A percentile compares a stretch with the other conserved stretches of the same genome.
Evolutionary conservation across 768 basidiomycete species (phyloP).

Genomic region (Mrakia gelida): DNA sequence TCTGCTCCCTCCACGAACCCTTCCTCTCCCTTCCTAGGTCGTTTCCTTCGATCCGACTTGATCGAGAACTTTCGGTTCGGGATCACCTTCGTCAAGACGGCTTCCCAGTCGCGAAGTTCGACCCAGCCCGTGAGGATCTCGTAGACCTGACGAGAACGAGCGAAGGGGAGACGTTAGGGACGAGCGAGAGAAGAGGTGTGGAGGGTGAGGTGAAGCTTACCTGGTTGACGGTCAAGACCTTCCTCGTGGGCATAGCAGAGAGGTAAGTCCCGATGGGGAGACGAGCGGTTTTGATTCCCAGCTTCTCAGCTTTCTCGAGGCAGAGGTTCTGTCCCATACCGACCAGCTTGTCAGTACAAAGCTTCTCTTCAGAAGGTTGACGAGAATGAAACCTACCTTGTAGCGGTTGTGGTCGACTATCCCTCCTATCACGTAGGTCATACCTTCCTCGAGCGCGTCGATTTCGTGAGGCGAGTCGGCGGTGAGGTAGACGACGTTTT

Average conservation of each 20-base stretch:
- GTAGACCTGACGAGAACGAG: conserved; percentile 55
- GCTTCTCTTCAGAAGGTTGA: background rate
- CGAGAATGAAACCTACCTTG: conserved; percentile 55
- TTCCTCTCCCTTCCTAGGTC: conserved; percentile 33
- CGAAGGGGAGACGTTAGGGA: background rate
- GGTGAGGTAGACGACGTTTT: conserved; percentile 75
- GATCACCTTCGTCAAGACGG: conserved; percentile 80
- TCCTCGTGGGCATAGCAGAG: conserved; percentile 75
- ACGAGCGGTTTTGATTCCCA: conserved; percentile 75
- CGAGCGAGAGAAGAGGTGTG: background rate
- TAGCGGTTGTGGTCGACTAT: conserved; percentile 94
- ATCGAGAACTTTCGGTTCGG: conserved; percentile 81
- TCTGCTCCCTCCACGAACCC: conserved; percentile 29
- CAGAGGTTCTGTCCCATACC: conserved; percentile 57
- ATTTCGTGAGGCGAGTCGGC: conserved; percentile 88
- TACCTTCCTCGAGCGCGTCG: conserved; percentile 69
- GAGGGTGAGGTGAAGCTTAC: no score
- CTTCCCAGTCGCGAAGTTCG: conserved; percentile 65
- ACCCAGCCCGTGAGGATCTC: conserved; percentile 88
- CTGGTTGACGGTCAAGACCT: conserved; percentile 96
- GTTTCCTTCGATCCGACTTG: conserved; percentile 44
- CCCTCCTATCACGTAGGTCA: conserved; percentile 92
- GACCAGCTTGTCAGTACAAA: background rate
- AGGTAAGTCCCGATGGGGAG: conserved; percentile 93
- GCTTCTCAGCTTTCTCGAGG: conserved; percentile 70